Percentiles rank a stretch among this genome's conserved stretches.
These are phyloP conservation scores for Jatropha curcas DNA, from an alignment of 345 rosid genomes.

Conservation along the genomic window DNA sequence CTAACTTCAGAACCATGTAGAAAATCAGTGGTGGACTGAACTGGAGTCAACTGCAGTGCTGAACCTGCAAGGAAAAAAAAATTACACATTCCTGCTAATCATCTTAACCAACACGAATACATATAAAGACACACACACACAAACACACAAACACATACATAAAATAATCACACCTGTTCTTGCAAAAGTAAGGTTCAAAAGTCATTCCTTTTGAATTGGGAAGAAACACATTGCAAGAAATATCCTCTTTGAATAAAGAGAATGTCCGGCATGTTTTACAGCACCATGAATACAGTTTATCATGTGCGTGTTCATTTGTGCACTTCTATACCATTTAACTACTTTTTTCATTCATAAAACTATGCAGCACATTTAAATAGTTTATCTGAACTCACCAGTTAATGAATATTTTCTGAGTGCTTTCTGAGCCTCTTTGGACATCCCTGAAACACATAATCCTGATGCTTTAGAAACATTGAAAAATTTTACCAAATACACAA, in stretches of 20 bases:
- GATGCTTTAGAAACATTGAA: background rate
- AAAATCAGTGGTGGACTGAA: slow-evolving; percentile 45
- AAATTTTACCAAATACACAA: background rate
- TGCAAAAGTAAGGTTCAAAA: background rate
- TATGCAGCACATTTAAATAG: background rate
- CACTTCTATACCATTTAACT: background rate
- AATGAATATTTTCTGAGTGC: slow-evolving; percentile 72
- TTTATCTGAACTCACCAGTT: slow-evolving; percentile 47
- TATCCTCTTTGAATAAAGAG: background rate
- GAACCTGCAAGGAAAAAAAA: slow-evolving; percentile 44
- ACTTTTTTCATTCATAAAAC: background rate
- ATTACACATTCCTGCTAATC: background rate
- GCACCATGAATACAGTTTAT: background rate
- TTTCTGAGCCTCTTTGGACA: slow-evolving; percentile 81
- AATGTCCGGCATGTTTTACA: background rate
- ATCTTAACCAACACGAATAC: too few relatives aligned
- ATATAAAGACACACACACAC: background rate
- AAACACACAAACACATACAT: background rate
- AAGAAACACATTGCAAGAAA: background rate
- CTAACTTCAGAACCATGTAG: slow-evolving; percentile 64
- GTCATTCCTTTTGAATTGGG: background rate
- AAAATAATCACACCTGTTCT: background rate
- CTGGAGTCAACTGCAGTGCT: slow-evolving; percentile 62
- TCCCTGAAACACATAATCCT: slow-evolving; percentile 54
- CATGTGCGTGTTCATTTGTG: background rate